phyloP scores from a whole-genome alignment of 768 basidiomycete species.

The Boletus fagicola region DNA sequence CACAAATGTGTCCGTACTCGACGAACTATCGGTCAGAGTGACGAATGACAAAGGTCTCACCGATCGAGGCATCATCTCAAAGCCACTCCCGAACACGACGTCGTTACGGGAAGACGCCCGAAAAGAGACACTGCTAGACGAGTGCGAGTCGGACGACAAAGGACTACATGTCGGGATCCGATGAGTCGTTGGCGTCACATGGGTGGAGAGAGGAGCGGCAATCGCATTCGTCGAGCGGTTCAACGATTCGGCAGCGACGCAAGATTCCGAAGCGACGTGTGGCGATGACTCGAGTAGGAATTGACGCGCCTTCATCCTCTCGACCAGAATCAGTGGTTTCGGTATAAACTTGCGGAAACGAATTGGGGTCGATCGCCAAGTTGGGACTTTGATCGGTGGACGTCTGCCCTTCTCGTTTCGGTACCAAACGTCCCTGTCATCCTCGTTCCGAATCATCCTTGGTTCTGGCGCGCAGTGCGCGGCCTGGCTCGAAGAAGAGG shows the following conservation, averaged over 20 bases:
- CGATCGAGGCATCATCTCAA: constrained; percentile 2
- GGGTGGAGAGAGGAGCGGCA: not conserved
- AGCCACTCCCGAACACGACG: not conserved
- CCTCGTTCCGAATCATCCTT: constrained; percentile 7
- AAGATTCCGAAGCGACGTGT: not conserved
- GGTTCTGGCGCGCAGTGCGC: not conserved
- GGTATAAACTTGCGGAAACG: constrained; percentile 22
- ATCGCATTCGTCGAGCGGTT: not conserved
- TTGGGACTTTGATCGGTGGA: not conserved
- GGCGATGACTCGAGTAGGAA: not conserved
- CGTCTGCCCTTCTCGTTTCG: not conserved
- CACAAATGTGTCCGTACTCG: constrained; percentile 25
- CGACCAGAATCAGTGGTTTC: constrained; percentile 26
- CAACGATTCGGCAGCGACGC: not conserved
- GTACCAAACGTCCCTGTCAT: not conserved
- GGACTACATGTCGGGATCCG: not conserved
- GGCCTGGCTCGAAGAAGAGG: not conserved
- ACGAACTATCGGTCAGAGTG: constrained; percentile 11
- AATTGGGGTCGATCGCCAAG: not conserved
- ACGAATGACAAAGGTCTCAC: constrained; percentile 7
- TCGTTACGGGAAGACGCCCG: constrained; percentile 2
- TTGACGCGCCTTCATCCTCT: constrained; percentile 24
- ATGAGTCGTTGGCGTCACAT: constrained; percentile 9
- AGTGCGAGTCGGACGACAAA: not conserved
- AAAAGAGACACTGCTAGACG: constrained; percentile 11